Percentiles rank a stretch among this genome's conserved stretches.
Evolutionary conservation across 768 basidiomycete genomes (phyloP).

Genomic region (Rhodotorula kratochvilovae): DNA sequence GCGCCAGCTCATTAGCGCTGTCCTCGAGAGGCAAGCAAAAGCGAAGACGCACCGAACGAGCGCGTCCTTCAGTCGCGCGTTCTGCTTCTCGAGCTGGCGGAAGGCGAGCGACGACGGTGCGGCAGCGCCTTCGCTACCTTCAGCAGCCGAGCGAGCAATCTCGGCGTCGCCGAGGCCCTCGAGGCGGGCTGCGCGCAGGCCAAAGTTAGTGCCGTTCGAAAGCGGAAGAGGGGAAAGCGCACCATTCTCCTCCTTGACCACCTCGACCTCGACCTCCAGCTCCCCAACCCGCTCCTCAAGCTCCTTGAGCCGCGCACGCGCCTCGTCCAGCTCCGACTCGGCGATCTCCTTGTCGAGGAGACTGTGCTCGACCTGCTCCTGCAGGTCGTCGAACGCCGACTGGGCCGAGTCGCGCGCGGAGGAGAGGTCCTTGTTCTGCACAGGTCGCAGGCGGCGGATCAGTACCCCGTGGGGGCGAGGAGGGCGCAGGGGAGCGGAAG

Average conservation of each 20-base stretch:
- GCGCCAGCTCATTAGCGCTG: not conserved
- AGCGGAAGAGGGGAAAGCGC: not conserved
- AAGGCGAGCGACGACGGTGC: conserved; percentile 49
- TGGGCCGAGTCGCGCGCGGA: conserved; percentile 72
- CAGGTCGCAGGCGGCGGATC: not conserved
- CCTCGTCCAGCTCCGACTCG: conserved; percentile 46
- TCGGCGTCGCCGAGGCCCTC: conserved; percentile 29
- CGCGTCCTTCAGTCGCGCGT: conserved; percentile 90
- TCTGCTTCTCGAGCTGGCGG: conserved; percentile 91
- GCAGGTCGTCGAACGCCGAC: conserved; percentile 64
- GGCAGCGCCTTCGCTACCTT: conserved; percentile 30
- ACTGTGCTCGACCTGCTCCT: conserved; percentile 89
- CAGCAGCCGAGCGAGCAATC: conserved; percentile 43
- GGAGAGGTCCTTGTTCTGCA: conserved; percentile 61
- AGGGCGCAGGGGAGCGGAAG: too few species aligned
- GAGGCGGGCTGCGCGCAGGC: conserved; percentile 13
- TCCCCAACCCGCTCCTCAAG: conserved; percentile 23
- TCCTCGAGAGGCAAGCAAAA: accelerated
- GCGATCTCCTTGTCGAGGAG: conserved; percentile 95
- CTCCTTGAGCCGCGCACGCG: conserved; percentile 13
- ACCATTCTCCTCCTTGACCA: conserved; percentile 32
- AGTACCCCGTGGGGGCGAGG: too few species aligned
- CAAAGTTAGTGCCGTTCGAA: too few species aligned
- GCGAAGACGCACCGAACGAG: conserved; percentile 61
- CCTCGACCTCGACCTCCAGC: conserved; percentile 36